Conservation (phyloP, 1,284 basidiomycete species). For the Cutaneotrichosporon spelunceum region DNA sequence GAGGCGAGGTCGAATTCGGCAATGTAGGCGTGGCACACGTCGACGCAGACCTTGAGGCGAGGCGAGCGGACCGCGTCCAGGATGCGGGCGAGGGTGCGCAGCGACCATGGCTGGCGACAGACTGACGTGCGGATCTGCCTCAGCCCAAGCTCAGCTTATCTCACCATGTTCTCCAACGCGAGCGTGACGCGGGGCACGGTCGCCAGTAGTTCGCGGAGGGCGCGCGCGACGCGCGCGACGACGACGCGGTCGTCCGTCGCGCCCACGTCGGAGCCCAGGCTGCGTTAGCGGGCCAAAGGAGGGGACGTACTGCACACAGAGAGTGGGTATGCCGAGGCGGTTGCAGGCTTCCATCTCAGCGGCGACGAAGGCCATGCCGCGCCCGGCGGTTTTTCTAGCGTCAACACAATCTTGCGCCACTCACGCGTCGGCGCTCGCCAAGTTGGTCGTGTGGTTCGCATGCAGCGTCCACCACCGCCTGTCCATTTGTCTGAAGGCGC, state of each 20-base stretch:
- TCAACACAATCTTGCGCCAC: background rate
- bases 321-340: constrained; percentile 5
- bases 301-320: constrained; percentile 20
- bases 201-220: background rate
- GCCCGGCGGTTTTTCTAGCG: background rate
- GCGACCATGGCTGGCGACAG: constrained; percentile 14
- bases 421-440: constrained; percentile 8
- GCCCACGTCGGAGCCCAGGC: constrained; percentile 4
- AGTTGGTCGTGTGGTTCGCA: constrained; percentile 19
- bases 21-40: constrained; percentile 24
- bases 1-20: constrained; percentile 13
- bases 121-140: constrained; percentile 3
- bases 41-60: constrained; percentile 16
- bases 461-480: constrained; percentile 17
- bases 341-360: constrained; percentile 15
- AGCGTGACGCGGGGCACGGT: constrained; percentile 10
- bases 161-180: constrained; percentile 24
- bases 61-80: constrained; percentile 10
- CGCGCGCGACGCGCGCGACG: constrained; percentile 5
- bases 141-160: background rate
- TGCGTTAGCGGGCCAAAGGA: background rate
- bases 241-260: background rate
- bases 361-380: background rate
- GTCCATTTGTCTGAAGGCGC: background rate
- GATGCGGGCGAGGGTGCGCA: constrained; percentile 6